Evolutionary conservation across 768 basidiomycete species (phyloP), one percentile per base, ranked within the genome.

Genomic region (Russula vinacea): DNA sequence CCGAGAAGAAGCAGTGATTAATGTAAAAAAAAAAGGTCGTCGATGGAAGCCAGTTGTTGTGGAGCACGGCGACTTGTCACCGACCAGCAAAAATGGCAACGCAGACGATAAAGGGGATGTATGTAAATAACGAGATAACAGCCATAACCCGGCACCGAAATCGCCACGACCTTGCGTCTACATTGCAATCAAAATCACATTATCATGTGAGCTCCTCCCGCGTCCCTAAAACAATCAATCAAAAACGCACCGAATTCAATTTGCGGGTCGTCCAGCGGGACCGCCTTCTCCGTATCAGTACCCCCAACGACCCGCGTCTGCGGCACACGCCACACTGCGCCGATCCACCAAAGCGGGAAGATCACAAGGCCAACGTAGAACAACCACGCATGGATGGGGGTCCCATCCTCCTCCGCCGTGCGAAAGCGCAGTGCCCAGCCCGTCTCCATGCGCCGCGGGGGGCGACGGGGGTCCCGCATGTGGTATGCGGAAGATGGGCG

Each of bases 381-480:
- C 29, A 84, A 73, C 90, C 90, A 91, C 14, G 87, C 86, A 65
- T 90, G 88, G 29, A 84, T 62, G 3, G 89, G 83, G 59, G 76
- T 80, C 49, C 72, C 78, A 16, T 73, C 75, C 70, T 78, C 77
- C 59, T 85, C 85, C 37, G 79, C 81, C n/a, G 80, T 80, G 51
- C 81, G 79, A 57, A 84, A 78, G 10, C 79, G 78, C 58, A 88
- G 78, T 17, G 78, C 70, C 90, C 88, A 91, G 8, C 82, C 78
- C 1, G 89, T 90, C 57, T 78, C 75, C 61, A 81, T 79, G 4
- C 82, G 74, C 50, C 80, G 83, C 0, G 82, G 80, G 5, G 88
- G 88, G 68, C 79, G 86, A 22, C 84, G 81, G 0, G 89, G 90
- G 73, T 92, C 90, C 39, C 87, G 84, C 90, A 92, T 92, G 70